Conservation (phyloP, 768 basidiomycete genomes). For the Phallus indusiatus region DNA sequence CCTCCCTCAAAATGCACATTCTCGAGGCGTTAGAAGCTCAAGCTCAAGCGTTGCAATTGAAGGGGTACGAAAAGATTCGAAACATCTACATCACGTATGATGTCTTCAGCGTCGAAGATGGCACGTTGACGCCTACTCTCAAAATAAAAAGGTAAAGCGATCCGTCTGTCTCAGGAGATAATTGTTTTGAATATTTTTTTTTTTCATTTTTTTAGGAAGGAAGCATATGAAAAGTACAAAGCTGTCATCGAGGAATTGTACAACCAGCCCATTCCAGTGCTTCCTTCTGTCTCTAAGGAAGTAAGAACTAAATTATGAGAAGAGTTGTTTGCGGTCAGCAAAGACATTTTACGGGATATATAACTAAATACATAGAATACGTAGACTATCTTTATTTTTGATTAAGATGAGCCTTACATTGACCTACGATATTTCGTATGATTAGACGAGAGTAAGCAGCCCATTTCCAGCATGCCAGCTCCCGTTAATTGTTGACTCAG, state of each 20-base stretch:
- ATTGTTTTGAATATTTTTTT: constrained; percentile 5
- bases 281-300: neutral
- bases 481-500: too few species aligned
- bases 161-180: constrained; percentile 3
- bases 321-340: too few species aligned
- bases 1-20: constrained; percentile 41
- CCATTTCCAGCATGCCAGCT: too few species aligned
- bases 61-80: constrained; percentile 84
- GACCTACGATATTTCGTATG: too few species aligned
- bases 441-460: too few species aligned
- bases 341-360: too few species aligned
- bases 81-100: constrained; percentile 65
- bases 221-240: constrained; percentile 69
- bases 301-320: too few species aligned
- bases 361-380: too few species aligned
- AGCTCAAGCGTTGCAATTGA: constrained; percentile 55
- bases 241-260: constrained; percentile 67
- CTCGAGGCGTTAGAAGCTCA: constrained; percentile 45
- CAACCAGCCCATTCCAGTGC: constrained; percentile 16
- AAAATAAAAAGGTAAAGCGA: constrained; percentile 58
- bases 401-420: too few species aligned
- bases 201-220: constrained; percentile 32
- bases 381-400: too few species aligned
- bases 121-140: constrained; percentile 83
- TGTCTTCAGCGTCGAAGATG: constrained; percentile 70